phyloP scores from a whole-genome alignment of 2,329 filamentous ascomycete genomes.

The Hyphodiscus sp. region DNA sequence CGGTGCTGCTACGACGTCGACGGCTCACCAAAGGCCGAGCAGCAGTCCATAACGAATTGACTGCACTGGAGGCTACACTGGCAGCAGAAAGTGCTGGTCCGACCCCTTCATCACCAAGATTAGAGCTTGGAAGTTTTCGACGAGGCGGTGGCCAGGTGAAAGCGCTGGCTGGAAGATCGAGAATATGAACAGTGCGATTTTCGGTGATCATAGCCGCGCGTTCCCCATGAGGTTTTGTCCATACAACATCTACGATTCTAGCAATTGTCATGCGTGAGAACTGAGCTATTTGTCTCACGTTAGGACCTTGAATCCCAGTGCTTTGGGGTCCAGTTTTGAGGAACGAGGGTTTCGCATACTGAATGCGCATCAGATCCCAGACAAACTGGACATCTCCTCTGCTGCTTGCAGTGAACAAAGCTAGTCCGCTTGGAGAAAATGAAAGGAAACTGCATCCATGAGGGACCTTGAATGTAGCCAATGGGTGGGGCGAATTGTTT shows the following conservation, averaged over 20 bases:
- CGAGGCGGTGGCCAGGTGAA: conserved; percentile 81
- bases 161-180: conserved; percentile 76
- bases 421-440: conserved; percentile 67
- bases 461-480: conserved; percentile 64
- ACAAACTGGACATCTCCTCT: conserved; percentile 80
- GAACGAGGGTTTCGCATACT: conserved; percentile 55
- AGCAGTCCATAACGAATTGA: conserved; percentile 28
- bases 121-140: conserved; percentile 29
- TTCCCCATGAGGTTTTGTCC: conserved; percentile 76
- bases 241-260: conserved; percentile 82
- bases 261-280: conserved; percentile 90
- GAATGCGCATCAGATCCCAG: conserved; percentile 69
- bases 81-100: conserved; percentile 41
- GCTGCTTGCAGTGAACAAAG: conserved; percentile 70
- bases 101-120: conserved; percentile 32
- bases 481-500: conserved; percentile 46
- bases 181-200: conserved; percentile 88
- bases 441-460: conserved; percentile 77
- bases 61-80: conserved; percentile 28
- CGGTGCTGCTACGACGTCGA: conserved; percentile 27
- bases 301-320: conserved; percentile 36
- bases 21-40: conserved; percentile 28
- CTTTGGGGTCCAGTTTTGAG: conserved; percentile 45
- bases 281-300: conserved; percentile 77
- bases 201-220: conserved; percentile 85